Base-by-base conservation (phyloP, 371 early-diverging fungal species). In the Smittium culicis region DNA sequence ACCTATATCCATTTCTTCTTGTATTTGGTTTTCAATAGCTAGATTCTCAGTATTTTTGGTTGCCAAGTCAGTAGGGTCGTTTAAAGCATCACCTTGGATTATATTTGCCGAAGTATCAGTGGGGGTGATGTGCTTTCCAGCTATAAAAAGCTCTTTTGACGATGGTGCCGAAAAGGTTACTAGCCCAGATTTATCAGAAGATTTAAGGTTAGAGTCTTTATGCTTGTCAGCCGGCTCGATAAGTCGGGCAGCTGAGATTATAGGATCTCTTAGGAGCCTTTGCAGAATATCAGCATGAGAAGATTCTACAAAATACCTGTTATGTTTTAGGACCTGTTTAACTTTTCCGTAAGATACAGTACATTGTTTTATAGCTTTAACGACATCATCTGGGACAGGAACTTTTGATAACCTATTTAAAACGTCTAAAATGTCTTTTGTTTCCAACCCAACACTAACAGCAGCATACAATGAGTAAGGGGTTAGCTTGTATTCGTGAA, bases 381-480 rank as follows among this genome's bases (percentile, higher is more conserved):
- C 79, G 66, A 99, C 86, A 29, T 86, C 80, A n/a, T 86, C 83
- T 2, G 97, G 96, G 11, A 98, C 82, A 35, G 89, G 88, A 45
- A 86, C 88, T 77, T 98, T 95, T 56, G 95, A 93, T 8, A 99
- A 82, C 65, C 89, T 83, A 68, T 92, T 86, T 66, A 99, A 77
- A 1, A 97, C 96, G 66, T 89, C 84, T 59, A 99, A 88, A 66
- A 99, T 99, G 73, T 90, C 90, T 60, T 91, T 90, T 8, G 99
- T 93, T 59, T 94, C 92, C 63, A 99, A 79, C 3, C 99, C 99
- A 2, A 99, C 97, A 56, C 96, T 96, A 2, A 99, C 99, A 11
- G 99, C 99, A 24, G 99, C 99, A 77, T 99, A 98, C 0, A 99
- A 82, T 16, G 97, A 96, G 77, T 96, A 98, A 2, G 96, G 87